These are phyloP conservation scores for Diaporthe amygdali DNA, from an alignment of 2,329 filamentous ascomycete species.

Conservation along the genomic window DNA sequence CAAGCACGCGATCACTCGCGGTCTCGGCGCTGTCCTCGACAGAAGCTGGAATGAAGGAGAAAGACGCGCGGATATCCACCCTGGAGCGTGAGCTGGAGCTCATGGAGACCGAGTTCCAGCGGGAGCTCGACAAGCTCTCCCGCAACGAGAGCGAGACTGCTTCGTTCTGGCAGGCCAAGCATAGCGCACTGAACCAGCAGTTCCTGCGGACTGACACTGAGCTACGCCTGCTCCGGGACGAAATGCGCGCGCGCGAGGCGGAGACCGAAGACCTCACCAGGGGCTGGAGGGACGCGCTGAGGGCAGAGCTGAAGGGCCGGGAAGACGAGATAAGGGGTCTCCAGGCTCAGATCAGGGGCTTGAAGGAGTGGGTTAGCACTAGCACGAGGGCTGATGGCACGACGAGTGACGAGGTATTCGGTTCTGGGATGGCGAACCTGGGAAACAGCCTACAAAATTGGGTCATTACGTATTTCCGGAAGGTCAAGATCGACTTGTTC, in stretches of 20 bases:
- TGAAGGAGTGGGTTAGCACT: constrained; percentile 76
- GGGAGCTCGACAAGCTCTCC: constrained; percentile 57
- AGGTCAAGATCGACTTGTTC: constrained; percentile 60
- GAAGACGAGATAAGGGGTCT: constrained; percentile 63
- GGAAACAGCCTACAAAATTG: constrained; percentile 76
- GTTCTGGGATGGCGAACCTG: constrained; percentile 64
- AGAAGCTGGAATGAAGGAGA: constrained; percentile 43
- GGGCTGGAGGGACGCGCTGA: constrained; percentile 53
- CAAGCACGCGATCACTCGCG: constrained; percentile 5
- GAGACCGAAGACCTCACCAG: constrained; percentile 53
- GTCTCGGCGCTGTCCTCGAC: constrained; percentile 24
- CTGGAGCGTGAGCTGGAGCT: constrained; percentile 57
- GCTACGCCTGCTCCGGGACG: constrained; percentile 54
- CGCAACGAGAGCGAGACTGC: constrained; percentile 60
- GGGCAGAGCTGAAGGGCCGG: constrained; percentile 49
- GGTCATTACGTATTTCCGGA: constrained; percentile 73
- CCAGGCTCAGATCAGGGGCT: constrained; percentile 64
- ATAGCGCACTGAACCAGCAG: constrained; percentile 57
- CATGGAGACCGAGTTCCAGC: constrained; percentile 59
- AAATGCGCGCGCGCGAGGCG: constrained; percentile 52
- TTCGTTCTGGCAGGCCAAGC: constrained; percentile 63
- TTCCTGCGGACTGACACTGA: constrained; percentile 58
- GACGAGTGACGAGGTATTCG: constrained; percentile 71
- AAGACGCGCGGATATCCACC: constrained; percentile 56
- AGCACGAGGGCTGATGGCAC: constrained; percentile 67